Base-by-base conservation (phyloP, 2,329 filamentous ascomycete species). In the Aschersonia sp. region DNA sequence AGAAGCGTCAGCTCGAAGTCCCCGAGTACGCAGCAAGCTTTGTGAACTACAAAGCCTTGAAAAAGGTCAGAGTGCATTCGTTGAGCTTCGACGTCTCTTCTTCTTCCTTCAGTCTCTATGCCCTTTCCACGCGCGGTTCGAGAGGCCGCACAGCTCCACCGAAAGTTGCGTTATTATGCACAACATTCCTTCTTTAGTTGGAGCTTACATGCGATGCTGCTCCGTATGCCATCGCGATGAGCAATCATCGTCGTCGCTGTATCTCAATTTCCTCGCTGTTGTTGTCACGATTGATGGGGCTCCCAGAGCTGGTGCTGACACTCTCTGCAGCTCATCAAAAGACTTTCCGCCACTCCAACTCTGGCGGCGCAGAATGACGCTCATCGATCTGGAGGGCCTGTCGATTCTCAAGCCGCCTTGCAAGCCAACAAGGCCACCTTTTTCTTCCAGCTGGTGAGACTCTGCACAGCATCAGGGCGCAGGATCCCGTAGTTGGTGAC, bases 1-100 rank as follows among this genome's bases (percentile, higher is more conserved):
- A 97, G 74, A 95, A 95, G 74, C 84, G 89, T 65, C 92, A 98
- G 77, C 86, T 98, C 61, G 92, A 98, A 66, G 89, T 98, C 51
- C 92, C 92, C 51, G 92, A 98, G 77, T 98, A 98, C 83, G 91
- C 92, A 52, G 89, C 91, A 54, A 96, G 89, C 69, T 98, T 98
- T 64, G 89, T 97, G 58, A 96, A 98, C 70, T 98, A 98, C 74
- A 98, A 98, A 72, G 89, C 89, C 51, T 75, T 98, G 58, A 98
- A 98, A 70, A 97, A 97, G 87, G 92, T 94, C 63, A 32, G 51
- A 31, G 6, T 7, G 6, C 20, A 35, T 30, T 10, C 20, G 20
- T 20, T 20, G 20, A 20, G 20, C 20, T 20, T 20, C 20, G 20
- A 20, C 20, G 20, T 20, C 20, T 20, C 20, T 20, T 20, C 20